phyloP scores from a whole-genome alignment of 495 filamentous ascomycete genomes.

The Neurospora intermedia region DNA sequence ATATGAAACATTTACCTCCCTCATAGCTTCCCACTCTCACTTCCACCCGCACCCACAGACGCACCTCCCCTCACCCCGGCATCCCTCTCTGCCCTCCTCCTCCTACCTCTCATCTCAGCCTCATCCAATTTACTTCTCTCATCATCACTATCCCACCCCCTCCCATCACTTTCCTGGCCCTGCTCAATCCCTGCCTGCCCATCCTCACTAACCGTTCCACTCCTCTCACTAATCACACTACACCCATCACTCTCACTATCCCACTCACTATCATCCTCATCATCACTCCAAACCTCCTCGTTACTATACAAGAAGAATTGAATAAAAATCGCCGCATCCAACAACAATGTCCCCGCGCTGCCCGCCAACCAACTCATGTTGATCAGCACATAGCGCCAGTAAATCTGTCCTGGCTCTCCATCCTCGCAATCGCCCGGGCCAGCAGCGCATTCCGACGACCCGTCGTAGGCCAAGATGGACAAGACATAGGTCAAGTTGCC shows the following conservation, averaged over 20 bases:
- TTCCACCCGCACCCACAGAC: background rate
- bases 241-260: conserved; percentile 8
- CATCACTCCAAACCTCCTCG: conserved; percentile 5
- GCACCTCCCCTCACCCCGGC: background rate
- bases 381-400: conserved; percentile 70
- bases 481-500: conserved; percentile 90
- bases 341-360: conserved; percentile 71
- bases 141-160: conserved; percentile 1
- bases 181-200: conserved; percentile 18
- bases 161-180: conserved; percentile 5
- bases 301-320: conserved; percentile 81
- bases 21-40: background rate
- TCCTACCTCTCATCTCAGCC: conserved; percentile 19
- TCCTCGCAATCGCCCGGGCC: conserved; percentile 32
- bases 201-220: conserved; percentile 20
- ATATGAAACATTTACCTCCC: background rate
- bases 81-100: conserved; percentile 21
- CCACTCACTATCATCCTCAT: conserved; percentile 9
- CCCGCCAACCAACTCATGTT: conserved; percentile 86
- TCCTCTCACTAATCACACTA: conserved; percentile 3
- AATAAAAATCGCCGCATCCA: conserved; percentile 77
- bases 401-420: conserved; percentile 49
- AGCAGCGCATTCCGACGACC: conserved; percentile 39
- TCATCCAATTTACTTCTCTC: conserved; percentile 6
- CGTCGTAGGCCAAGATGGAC: conserved; percentile 76